A percentile compares a stretch with the other conserved stretches of the same genome.
These are phyloP conservation scores for Phytophthora quininea DNA, from an alignment of 352 stramenopile species.

Conservation along the genomic window DNA sequence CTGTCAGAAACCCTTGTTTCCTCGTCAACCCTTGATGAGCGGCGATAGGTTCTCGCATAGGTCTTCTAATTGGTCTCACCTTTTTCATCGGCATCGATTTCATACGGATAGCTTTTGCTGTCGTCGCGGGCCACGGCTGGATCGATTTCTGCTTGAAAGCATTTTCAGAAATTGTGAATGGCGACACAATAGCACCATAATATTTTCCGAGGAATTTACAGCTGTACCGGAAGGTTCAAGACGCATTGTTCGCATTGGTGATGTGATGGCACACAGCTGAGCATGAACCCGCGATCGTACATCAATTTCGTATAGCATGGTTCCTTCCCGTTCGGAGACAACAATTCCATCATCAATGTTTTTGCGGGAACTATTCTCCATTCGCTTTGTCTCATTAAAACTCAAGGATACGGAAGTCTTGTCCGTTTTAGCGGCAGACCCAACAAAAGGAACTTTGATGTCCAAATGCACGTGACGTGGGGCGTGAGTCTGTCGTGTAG, in stretches of 20 bases:
- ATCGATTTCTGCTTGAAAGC: too few relatives aligned
- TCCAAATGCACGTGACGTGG: constrained; percentile 2
- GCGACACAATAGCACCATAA: constrained; percentile 10
- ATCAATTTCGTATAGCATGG: constrained; percentile 21
- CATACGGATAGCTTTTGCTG: neutral
- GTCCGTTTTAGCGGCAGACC: too few relatives aligned
- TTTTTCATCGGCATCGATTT: too few relatives aligned
- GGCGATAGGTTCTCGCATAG: constrained; percentile 8
- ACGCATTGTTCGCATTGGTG: constrained; percentile 53
- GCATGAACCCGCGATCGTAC: constrained; percentile 25
- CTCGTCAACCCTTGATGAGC: constrained; percentile 18
- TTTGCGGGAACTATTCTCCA: constrained; percentile 3
- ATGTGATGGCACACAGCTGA: constrained; percentile 27
- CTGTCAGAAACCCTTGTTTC: constrained; percentile 49
- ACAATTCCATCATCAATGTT: neutral
- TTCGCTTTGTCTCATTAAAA: neutral
- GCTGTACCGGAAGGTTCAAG: constrained; percentile 41
- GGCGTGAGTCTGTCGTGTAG: neutral
- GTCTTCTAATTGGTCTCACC: neutral
- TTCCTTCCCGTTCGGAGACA: neutral
- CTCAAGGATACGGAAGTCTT: too few relatives aligned
- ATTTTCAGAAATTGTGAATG: constrained; percentile 5
- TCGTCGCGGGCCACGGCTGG: too few relatives aligned
- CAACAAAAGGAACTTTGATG: constrained; percentile 8
- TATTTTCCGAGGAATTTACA: constrained; percentile 51